Evolutionary conservation across 139 green algal species (phyloP), one percentile per base, ranked within the genome.

Genomic region (Chlamydomonas applanata): DNA sequence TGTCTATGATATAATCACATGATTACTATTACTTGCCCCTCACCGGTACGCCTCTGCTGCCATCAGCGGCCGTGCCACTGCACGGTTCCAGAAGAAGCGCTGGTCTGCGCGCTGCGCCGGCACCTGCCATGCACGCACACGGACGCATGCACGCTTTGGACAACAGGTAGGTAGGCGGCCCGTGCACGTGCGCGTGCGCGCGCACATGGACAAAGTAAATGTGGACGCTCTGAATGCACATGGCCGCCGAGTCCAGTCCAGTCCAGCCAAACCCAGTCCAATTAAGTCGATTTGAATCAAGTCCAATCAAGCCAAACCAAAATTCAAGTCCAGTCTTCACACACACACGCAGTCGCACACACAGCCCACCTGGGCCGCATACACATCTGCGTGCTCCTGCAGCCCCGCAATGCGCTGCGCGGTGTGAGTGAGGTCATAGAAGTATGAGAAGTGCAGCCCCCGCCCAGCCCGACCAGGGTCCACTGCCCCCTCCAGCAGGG

Each of bases 31-130:
- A n/a, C 40, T 52, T 34, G 11, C 32, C 19, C 22, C 72, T 11
- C 56, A 82, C 68, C 71, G 53, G 32, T 63, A 3, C 1, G 80
- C 76, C 11, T 61, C 44, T 62, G 67, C 84, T 83, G 82, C 82
- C 68, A 89, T 70, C 19, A 97, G 68, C n/a, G 87, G 87, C 72
- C 60, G 22, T 0, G 86, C 66, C 62, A 96, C 79, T 19, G 73
- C 22, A 0, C 69, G 53, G 81, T 97, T 97, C 88, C 89, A 97
- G 74, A 88, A 93, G 78, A 95, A 93, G 17, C 76, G 72, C 3
- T 33, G 36, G 60, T 93, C 86, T 2, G 92, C 87, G 17, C 85
- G 72, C 27, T 64, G 29, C 30, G 65, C 54, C 36, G 69, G 69
- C 54, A 75, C 49, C 54, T 67, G 69, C 49, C n/a, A 25, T 25